Evolutionary conservation across 2,329 filamentous ascomycete genomes (phyloP).

Genomic region (Nigrospora oryzae): DNA sequence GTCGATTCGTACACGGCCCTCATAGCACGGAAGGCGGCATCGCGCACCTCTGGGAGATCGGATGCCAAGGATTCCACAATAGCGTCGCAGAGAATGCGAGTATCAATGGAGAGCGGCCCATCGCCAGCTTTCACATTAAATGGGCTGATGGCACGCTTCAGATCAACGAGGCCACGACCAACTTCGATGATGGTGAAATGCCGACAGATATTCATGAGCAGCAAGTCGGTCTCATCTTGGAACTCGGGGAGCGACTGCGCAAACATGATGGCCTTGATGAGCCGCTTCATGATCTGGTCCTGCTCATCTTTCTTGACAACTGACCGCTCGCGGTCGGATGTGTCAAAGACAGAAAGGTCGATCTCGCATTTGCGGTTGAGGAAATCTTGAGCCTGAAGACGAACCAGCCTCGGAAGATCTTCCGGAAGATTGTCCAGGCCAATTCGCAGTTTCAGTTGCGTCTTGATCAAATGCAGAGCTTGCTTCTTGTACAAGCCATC

Average conservation of each 20-base stretch:
- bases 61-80: slow-evolving; percentile 86
- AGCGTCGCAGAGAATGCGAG: slow-evolving; percentile 78
- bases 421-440: slow-evolving; percentile 84
- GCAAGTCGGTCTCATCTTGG: slow-evolving; percentile 63
- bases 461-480: slow-evolving; percentile 77
- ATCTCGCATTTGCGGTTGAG: slow-evolving; percentile 62
- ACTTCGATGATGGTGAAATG: slow-evolving; percentile 90
- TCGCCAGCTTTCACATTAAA: slow-evolving; percentile 86
- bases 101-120: slow-evolving; percentile 79
- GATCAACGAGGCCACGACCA: slow-evolving; percentile 71
- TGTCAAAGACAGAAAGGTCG: slow-evolving; percentile 62
- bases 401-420: slow-evolving; percentile 74
- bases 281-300: slow-evolving; percentile 71
- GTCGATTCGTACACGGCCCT: slow-evolving; percentile 70
- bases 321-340: slow-evolving; percentile 72
- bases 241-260: slow-evolving; percentile 77
- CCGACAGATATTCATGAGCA: slow-evolving; percentile 73
- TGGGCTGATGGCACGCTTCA: slow-evolving; percentile 66
- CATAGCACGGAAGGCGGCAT: slow-evolving; percentile 73
- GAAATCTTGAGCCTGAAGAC: slow-evolving; percentile 84
- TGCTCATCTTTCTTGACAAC: slow-evolving; percentile 81
- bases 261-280: slow-evolving; percentile 83
- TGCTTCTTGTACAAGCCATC: slow-evolving; percentile 91
- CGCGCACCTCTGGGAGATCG: slow-evolving; percentile 70
- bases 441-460: slow-evolving; percentile 84